phyloP scores from a whole-genome alignment of 2,329 filamentous ascomycete species.

The Fusarium sp. region DNA sequence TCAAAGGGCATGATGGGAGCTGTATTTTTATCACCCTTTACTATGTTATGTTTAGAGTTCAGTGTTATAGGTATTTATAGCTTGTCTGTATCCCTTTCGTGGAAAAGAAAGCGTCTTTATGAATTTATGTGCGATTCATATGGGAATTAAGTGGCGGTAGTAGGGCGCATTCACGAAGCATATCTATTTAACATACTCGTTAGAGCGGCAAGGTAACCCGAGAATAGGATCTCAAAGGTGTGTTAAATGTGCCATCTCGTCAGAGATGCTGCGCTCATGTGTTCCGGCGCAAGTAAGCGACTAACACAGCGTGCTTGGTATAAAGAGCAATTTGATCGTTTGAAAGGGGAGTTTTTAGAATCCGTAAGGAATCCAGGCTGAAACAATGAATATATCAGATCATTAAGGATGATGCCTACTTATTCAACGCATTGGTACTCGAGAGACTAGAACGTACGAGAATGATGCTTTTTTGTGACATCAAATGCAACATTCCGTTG shows the following conservation, averaged over 20 bases:
- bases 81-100: slow-evolving; percentile 15
- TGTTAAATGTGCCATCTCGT: background rate
- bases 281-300: no score
- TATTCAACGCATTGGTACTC: no score
- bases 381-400: no score
- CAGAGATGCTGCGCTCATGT: background rate
- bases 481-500: background rate
- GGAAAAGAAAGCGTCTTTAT: slow-evolving; percentile 16
- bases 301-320: background rate
- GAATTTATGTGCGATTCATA: background rate
- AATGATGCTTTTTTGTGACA: background rate
- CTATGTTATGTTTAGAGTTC: slow-evolving; percentile 17
- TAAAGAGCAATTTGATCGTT: no score
- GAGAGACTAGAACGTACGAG: background rate
- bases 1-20: slow-evolving; percentile 43
- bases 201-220: background rate
- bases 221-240: background rate
- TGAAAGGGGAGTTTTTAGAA: no score
- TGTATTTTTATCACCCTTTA: slow-evolving; percentile 26
- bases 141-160: background rate
- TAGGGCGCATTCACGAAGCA: background rate
- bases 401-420: no score
- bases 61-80: slow-evolving; percentile 15
- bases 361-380: no score
- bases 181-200: background rate